phyloP scores from a whole-genome alignment of 257 asterid species.

The Capsicum chinense region DNA sequence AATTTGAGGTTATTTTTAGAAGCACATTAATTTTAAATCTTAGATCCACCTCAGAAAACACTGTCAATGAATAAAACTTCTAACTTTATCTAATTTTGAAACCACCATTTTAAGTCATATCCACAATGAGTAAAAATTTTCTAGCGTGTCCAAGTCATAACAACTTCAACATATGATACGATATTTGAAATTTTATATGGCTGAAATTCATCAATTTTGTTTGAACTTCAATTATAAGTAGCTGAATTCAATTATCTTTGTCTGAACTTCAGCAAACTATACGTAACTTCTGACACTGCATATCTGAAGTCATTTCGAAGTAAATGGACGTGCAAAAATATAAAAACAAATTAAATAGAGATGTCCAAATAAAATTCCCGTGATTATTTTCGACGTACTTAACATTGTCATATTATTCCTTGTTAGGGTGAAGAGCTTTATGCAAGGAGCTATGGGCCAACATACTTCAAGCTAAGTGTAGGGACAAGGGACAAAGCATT shows the following conservation, averaged over 20 bases:
- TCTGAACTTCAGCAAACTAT: no score
- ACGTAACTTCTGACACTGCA: no score
- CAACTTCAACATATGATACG: not conserved
- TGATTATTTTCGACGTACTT: not conserved
- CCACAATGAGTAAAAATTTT: not conserved
- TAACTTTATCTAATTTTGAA: no score
- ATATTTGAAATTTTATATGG: no score
- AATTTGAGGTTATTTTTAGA: not conserved
- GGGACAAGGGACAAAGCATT: constrained; percentile 69
- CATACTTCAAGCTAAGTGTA: constrained; percentile 44
- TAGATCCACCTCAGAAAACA: not conserved
- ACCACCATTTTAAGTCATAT: no score
- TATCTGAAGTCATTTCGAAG: not conserved
- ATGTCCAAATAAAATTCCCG: not conserved
- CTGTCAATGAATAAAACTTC: not conserved
- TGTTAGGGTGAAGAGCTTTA: constrained; percentile 50
- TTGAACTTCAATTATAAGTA: no score
- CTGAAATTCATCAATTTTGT: not conserved
- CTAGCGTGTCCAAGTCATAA: not conserved
- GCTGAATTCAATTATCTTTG: no score
- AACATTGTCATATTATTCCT: not conserved
- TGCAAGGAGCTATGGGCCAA: constrained; percentile 48
- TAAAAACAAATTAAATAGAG: not conserved
- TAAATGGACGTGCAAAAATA: not conserved
- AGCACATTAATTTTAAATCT: not conserved